Percentiles rank a stretch among this genome's conserved stretches.
Conservation (phyloP, 495 filamentous ascomycete genomes). For the Daldinia grandis region DNA sequence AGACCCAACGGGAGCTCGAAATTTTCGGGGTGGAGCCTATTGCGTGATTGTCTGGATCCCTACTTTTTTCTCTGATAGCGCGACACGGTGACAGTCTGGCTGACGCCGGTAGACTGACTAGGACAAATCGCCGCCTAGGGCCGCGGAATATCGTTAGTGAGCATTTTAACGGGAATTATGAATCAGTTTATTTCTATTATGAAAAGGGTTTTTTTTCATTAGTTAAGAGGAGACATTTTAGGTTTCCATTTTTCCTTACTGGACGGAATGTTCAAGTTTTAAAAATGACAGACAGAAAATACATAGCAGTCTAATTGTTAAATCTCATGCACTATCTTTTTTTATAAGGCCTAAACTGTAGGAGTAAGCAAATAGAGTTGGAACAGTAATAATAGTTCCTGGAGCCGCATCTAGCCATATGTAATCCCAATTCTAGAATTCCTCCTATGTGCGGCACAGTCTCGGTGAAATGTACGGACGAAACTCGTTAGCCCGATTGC, state of each 20-base stretch:
- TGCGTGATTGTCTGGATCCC: constrained; percentile 38
- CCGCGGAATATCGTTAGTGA: neutral
- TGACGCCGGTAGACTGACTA: constrained; percentile 15
- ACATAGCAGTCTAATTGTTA: neutral
- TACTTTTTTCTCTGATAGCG: constrained; percentile 30
- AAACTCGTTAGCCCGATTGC: constrained; percentile 30
- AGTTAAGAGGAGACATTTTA: too few species aligned
- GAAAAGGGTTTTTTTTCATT: neutral
- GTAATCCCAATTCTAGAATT: neutral
- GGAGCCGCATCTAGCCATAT: constrained; percentile 31
- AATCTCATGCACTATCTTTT: neutral
- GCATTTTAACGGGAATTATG: neutral
- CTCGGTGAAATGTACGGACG: constrained; percentile 26
- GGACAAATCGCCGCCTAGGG: constrained; percentile 7
- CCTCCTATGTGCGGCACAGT: constrained; percentile 25
- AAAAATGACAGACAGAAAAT: neutral
- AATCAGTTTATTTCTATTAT: neutral
- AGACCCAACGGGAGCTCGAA: constrained; percentile 6
- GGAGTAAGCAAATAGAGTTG: constrained; percentile 1
- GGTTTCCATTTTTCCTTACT: too few species aligned
- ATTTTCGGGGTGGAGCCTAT: constrained; percentile 35
- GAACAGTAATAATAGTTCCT: neutral
- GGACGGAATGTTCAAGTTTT: too few species aligned
- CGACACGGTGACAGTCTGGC: constrained; percentile 5
- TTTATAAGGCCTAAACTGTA: neutral